Base-by-base conservation (phyloP, 2,329 filamentous ascomycete genomes). In the Aureobasidium musti region DNA sequence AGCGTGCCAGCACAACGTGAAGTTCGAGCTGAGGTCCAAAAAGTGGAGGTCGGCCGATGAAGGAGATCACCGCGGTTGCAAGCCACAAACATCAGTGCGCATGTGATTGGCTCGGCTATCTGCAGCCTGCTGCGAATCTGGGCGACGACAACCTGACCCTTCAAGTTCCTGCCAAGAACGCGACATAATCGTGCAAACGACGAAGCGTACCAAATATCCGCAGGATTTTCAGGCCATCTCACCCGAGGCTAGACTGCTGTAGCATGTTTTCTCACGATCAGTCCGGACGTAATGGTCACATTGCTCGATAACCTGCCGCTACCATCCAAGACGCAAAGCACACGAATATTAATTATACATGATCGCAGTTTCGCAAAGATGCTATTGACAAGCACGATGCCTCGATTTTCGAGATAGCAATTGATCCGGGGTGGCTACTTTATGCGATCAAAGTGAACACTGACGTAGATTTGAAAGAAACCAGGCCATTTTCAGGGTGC, bases 131-230 rank as follows among this genome's bases (percentile, higher is more conserved):
- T 61, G 41, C 33, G 57, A 28, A 63, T 63, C 43, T 63, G 59
- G 45, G 59, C 59, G 59, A 63, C 59, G 59, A 61, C 57, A 61
- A 61, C 57, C 41, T 61, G 57, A 63, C 59, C 59, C 59, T 63
- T 30, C 59, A 52, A 63, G 33, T 21, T 52, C 21, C 17, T 26
- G 57, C 57, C 28, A 49, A 47, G 43, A 37, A 61, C 35, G 57
- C 57, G 41, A 61, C 43, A 61, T 49, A 43, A 61, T 61, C 43
- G 57, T 63, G 45, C 59, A 63, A 63, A 63, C 39, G 37, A 45
- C n/a, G 54, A 26, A 43, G 14, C 26, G 37, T 59, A 59, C 3
- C 39, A 43, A 59, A 17, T 1, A 56, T 28, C 3, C n/a, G 21
- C 53, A 19, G 6, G 35, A 17, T n/a, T 33, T 45, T 43, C 21